phyloP scores from a whole-genome alignment of 164 flowering plant genomes.

The Pachysandra terminalis region DNA sequence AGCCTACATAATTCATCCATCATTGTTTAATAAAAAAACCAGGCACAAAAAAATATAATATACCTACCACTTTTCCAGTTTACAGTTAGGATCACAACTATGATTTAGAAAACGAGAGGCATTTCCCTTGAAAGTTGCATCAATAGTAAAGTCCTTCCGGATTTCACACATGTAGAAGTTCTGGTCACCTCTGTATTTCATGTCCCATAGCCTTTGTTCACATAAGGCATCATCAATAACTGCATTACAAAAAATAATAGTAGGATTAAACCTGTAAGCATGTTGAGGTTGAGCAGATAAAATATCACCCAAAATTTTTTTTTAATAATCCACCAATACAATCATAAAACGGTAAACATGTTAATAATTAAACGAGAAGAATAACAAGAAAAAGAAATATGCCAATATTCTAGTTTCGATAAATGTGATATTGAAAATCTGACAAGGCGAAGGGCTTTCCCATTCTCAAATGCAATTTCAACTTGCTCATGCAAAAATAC shows the following conservation, averaged over 20 bases:
- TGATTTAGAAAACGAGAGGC: conserved; percentile 81
- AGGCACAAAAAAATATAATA: neutral
- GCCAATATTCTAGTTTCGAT: neutral
- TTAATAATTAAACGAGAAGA: neutral
- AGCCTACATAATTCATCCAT: neutral
- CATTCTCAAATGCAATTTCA: no score
- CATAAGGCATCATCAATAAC: conserved; percentile 88
- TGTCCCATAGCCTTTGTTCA: conserved; percentile 90
- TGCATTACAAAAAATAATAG: conserved; percentile 22
- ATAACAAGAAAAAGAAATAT: neutral
- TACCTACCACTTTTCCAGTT: conserved; percentile 84
- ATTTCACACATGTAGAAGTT: conserved; percentile 96
- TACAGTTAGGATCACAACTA: conserved; percentile 90
- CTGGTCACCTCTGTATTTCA: conserved; percentile 63
- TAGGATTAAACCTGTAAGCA: neutral
- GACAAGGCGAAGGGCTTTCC: neutral
- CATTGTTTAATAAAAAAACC: neutral
- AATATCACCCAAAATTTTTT: neutral
- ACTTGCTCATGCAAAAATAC: no score
- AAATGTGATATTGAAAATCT: neutral
- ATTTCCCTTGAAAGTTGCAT: conserved; percentile 95
- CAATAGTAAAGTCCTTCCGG: conserved; percentile 81
- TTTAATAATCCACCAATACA: no score
- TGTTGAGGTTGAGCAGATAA: neutral
- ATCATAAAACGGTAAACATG: neutral